These are phyloP conservation scores for Sechiopsis laciniata DNA, from an alignment of 306 rosid species.

Conservation along the genomic window DNA sequence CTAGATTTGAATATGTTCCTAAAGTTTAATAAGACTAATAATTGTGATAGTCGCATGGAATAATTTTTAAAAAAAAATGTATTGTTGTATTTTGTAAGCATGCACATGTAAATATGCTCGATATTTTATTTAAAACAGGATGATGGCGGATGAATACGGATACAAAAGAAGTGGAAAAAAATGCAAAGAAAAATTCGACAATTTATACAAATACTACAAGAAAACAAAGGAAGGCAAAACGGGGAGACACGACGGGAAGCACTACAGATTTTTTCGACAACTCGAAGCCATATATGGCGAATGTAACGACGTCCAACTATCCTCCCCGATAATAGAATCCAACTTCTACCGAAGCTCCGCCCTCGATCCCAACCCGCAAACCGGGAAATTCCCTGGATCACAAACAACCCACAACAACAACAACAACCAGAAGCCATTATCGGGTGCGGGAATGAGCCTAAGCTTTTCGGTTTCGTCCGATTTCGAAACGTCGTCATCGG, in stretches of 20 bases:
- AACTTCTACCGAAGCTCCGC: not conserved
- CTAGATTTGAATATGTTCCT: too few relatives aligned
- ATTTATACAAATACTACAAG: conserved; percentile 85
- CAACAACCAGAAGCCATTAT: not conserved
- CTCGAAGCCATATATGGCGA: conserved; percentile 74
- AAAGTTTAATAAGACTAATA: too few relatives aligned
- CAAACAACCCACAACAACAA: not conserved
- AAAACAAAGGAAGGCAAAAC: conserved; percentile 74
- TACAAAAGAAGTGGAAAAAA: conserved; percentile 75
- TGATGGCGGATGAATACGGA: conserved; percentile 71
- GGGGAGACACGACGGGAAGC: conserved; percentile 76
- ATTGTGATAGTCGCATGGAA: too few relatives aligned
- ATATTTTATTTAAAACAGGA: conserved; percentile 29
- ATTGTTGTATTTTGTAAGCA: too few relatives aligned
- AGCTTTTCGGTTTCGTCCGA: conserved; percentile 56
- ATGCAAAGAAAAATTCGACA: conserved; percentile 85
- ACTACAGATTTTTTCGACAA: conserved; percentile 77
- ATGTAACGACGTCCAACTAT: conserved; percentile 23
- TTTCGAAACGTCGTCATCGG: conserved; percentile 59
- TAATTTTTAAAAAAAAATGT: too few relatives aligned
- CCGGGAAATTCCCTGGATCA: not conserved
- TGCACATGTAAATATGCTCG: not conserved
- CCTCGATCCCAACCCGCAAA: not conserved
- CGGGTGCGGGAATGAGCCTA: conserved; percentile 29
- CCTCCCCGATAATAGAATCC: conserved; percentile 29